Conservation (phyloP, 202 grass and related monocot genomes). For the Alloteropsis angusta region DNA sequence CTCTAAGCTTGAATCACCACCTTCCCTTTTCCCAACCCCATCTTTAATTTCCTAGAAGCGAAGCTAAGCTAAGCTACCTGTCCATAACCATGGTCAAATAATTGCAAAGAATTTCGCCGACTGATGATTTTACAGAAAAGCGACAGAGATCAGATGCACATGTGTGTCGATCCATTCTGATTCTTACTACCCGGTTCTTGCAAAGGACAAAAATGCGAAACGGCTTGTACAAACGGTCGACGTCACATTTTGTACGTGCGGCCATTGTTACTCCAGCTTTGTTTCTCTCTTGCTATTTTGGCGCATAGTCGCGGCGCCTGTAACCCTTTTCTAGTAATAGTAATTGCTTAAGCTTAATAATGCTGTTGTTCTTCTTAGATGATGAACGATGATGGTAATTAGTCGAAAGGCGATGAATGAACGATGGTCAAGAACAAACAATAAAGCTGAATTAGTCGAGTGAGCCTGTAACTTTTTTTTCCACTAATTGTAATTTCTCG, state of each 20-base stretch:
- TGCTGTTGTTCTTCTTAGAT: not conserved
- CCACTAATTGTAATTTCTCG: not conserved
- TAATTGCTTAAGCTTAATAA: not conserved
- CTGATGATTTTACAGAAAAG: not conserved
- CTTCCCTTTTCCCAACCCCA: conserved; percentile 32
- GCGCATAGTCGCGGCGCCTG: not conserved
- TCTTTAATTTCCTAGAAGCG: conserved; percentile 23
- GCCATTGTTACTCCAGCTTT: not conserved
- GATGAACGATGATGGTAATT: too few species aligned
- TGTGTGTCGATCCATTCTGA: not conserved
- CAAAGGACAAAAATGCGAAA: not conserved
- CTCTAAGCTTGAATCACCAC: conserved; percentile 30
- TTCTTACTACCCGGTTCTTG: not conserved
- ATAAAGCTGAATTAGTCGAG: not conserved
- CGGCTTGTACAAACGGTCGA: not conserved
- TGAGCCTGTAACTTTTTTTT: not conserved
- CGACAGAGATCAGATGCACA: not conserved
- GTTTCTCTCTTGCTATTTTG: not conserved
- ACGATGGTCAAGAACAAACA: not conserved
- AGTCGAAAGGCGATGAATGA: too few species aligned
- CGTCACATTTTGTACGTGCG: not conserved
- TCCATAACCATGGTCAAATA: conserved; percentile 27
- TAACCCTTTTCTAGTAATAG: not conserved
- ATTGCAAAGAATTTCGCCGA: conserved; percentile 13
- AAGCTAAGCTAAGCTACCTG: conserved; percentile 17